Evolutionary conservation across 2,329 filamentous ascomycete species (phyloP).

Genomic region (Intubia oerlemansii): DNA sequence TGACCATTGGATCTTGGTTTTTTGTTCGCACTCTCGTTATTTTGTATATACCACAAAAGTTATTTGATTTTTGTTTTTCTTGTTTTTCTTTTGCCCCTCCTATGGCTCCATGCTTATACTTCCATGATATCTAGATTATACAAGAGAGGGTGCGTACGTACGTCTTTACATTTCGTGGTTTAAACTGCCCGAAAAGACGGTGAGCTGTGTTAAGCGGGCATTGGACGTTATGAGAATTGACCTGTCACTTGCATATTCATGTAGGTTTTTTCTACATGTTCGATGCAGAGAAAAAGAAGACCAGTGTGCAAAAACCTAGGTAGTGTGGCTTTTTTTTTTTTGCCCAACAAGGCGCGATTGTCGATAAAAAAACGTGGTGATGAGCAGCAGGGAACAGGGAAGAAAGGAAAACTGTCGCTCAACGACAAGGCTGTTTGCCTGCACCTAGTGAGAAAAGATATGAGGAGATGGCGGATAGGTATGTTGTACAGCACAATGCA

Average conservation of each 20-base stretch:
- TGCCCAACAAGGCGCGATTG: too few relatives aligned
- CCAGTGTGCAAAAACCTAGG: too few relatives aligned
- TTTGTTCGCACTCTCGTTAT: neutral
- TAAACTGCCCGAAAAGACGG: too few relatives aligned
- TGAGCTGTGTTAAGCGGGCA: neutral
- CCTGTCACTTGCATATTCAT: too few relatives aligned
- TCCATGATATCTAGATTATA: neutral
- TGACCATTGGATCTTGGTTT: neutral
- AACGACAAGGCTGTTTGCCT: neutral
- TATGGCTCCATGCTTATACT: too few relatives aligned
- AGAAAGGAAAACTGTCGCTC: neutral
- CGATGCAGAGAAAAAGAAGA: too few relatives aligned
- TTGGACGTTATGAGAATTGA: neutral
- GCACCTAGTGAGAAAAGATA: too few relatives aligned
- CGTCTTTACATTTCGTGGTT: too few relatives aligned
- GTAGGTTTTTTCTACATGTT: too few relatives aligned
- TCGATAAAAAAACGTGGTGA: neutral
- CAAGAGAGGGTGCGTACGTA: too few relatives aligned
- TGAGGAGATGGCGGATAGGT: neutral
- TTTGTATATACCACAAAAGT: conserved; percentile 18
- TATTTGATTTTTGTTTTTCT: conserved; percentile 6
- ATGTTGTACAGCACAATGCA: neutral
- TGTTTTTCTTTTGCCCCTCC: too few relatives aligned
- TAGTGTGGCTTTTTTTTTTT: too few relatives aligned
- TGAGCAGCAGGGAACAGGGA: neutral